phyloP scores from a whole-genome alignment of 78 protist genomes.

The Dictyostelium discoideum region DNA sequence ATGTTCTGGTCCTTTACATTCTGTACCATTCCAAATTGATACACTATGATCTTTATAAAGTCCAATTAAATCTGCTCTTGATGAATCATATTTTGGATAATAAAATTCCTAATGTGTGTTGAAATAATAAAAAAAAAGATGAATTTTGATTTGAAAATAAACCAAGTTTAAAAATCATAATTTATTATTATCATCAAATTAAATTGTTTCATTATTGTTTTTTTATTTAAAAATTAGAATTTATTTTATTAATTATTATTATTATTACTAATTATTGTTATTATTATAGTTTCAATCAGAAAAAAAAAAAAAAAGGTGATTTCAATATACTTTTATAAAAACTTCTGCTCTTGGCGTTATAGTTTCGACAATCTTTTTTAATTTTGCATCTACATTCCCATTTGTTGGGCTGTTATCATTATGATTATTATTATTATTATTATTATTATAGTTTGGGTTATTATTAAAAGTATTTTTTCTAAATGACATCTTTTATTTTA shows the following conservation, averaged over 20 bases:
- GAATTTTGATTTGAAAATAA: not conserved
- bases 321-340: conserved; percentile 22
- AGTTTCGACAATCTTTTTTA: conserved; percentile 10
- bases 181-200: not conserved
- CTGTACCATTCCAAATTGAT: conserved; percentile 75
- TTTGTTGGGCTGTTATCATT: not conserved
- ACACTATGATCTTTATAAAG: conserved; percentile 56
- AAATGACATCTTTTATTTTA: not conserved
- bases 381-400: not conserved
- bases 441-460: not conserved
- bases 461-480: not conserved
- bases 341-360: conserved; percentile 15
- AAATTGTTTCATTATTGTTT: not conserved
- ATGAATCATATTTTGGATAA: not conserved
- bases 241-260: not conserved
- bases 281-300: not conserved
- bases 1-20: conserved; percentile 32
- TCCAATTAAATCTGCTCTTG: conserved; percentile 11
- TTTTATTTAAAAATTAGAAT: not conserved
- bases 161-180: too few relatives aligned
- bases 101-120: conserved; percentile 4
- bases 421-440: not conserved
- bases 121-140: not conserved
- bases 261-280: not conserved
- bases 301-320: not conserved